Base-by-base conservation (phyloP, 129 eudicot species). In the Sambucus nigra region DNA sequence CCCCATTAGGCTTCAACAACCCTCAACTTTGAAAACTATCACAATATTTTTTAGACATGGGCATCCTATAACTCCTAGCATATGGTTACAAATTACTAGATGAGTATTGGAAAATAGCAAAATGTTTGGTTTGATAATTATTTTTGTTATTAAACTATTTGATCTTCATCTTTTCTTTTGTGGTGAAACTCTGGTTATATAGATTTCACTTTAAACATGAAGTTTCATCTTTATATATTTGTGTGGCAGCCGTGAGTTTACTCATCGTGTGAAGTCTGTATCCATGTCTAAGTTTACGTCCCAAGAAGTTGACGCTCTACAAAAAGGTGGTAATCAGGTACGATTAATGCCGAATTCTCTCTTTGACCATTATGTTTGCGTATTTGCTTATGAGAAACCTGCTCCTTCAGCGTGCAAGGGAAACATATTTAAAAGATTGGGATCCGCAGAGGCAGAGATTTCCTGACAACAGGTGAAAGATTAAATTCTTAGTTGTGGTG, bases 321-420 rank as follows among this genome's bases (percentile, higher is more conserved):
- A 88, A 77, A 84, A 80, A 60, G 97, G 97, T 41, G 94, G 97
- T 44, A 88, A 84, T 70, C 95, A 84, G 97, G 96, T 87, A 79
- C 39, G 28, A 13, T 11, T 35, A 29, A 23, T 26, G 14, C 56
- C 55, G 9, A 16, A 31, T 16, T 40, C 51, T 31, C 15, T 59
- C 39, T 17, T 55, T 13, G 7, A 39, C 53, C 23, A 23, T 12
- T 11, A 48, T 15, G 8, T 66, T 70, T 56, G 28, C 56, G 39
- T 50, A 55, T 25, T 18, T 53, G 46, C 71, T 76, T 27, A 76
- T 56, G 16, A 12, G 50, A 55, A 24, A 56, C 47, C 22, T 60
- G 14, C 69, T 66, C 32, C 55, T 70, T 25, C 74, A 86, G 96
- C 86, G 94, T 58, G 96, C 99, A 28, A 82, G 89, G 67, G 99